Percentiles rank a stretch among this genome's conserved stretches.
These are phyloP conservation scores for Carex myosuroides DNA, from an alignment of 176 grass and related monocot genomes.

Conservation along the genomic window DNA sequence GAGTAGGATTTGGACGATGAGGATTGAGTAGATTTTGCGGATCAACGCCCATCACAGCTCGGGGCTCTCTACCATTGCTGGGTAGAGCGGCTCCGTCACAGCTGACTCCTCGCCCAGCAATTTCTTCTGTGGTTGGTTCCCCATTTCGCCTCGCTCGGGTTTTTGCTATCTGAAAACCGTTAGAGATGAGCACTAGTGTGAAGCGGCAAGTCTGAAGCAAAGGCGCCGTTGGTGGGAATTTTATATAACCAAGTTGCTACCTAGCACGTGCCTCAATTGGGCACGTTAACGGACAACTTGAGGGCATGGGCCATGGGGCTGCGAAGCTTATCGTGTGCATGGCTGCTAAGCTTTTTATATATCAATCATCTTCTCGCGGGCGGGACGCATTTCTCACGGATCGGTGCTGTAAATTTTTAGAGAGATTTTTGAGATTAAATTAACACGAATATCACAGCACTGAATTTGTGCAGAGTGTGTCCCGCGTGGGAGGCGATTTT, in stretches of 20 bases:
- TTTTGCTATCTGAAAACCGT: neutral
- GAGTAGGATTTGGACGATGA: slow-evolving; percentile 56
- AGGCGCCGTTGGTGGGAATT: neutral
- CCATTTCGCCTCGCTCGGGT: neutral
- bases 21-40: slow-evolving; percentile 77
- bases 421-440: no score
- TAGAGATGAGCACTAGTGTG: neutral
- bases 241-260: neutral
- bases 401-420: no score
- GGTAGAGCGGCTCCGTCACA: slow-evolving; percentile 36
- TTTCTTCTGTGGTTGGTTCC: slow-evolving; percentile 8
- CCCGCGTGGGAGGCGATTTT: no score
- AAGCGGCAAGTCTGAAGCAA: neutral
- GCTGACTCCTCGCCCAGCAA: slow-evolving; percentile 46
- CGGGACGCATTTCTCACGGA: no score
- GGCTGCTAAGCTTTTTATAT: neutral
- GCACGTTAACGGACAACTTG: neutral
- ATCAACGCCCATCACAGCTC: slow-evolving; percentile 76
- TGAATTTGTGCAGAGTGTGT: no score
- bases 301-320: neutral
- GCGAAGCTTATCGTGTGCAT: no score
- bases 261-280: neutral
- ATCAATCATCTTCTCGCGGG: no score
- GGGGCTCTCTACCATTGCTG: slow-evolving; percentile 63
- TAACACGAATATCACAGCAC: no score